Conservation (phyloP, 352 stramenopile species). For the Phytophthora parvispora region DNA sequence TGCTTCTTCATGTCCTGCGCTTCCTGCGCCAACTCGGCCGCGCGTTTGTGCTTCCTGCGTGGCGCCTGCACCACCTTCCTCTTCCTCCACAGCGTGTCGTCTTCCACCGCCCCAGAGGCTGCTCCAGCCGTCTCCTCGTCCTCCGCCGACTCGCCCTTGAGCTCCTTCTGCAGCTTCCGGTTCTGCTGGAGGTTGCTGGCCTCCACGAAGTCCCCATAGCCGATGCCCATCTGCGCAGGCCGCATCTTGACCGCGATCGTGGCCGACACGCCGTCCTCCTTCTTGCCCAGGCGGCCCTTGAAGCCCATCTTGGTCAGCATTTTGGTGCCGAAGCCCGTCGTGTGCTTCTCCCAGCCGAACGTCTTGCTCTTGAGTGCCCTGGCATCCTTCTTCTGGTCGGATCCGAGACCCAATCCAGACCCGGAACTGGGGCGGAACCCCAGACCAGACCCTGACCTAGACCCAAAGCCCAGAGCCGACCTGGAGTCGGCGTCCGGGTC, state of each 20-base stretch:
- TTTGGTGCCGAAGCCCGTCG: conserved; percentile 97
- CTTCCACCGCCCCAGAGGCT: conserved; percentile 49
- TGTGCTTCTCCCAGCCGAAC: conserved; percentile 96
- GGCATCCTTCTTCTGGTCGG: conserved; percentile 4
- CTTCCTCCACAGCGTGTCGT: conserved; percentile 88
- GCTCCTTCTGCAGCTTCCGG: conserved; percentile 92
- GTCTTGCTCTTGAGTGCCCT: conserved; percentile 31
- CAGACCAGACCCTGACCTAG: conserved; percentile 10
- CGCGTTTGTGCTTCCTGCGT: conserved; percentile 65
- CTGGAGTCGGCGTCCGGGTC: conserved; percentile 6
- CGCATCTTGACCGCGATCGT: conserved; percentile 96
- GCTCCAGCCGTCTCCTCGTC: conserved; percentile 37
- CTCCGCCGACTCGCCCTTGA: conserved; percentile 80
- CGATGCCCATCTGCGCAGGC: conserved; percentile 94
- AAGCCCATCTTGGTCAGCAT: conserved; percentile 98
- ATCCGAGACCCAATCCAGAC: conserved; percentile 25
- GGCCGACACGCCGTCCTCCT: conserved; percentile 93
- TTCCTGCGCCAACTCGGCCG: conserved; percentile 72
- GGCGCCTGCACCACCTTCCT: conserved; percentile 57
- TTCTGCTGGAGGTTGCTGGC: conserved; percentile 94
- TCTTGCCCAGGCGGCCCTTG: conserved; percentile 93
- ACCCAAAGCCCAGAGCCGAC: background rate
- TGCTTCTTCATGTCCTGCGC: conserved; percentile 46
- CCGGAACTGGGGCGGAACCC: conserved; percentile 19
- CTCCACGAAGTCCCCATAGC: conserved; percentile 96